These are phyloP conservation scores for Saprolegnia diclina DNA, from an alignment of 352 stramenopile genomes.

Conservation along the genomic window DNA sequence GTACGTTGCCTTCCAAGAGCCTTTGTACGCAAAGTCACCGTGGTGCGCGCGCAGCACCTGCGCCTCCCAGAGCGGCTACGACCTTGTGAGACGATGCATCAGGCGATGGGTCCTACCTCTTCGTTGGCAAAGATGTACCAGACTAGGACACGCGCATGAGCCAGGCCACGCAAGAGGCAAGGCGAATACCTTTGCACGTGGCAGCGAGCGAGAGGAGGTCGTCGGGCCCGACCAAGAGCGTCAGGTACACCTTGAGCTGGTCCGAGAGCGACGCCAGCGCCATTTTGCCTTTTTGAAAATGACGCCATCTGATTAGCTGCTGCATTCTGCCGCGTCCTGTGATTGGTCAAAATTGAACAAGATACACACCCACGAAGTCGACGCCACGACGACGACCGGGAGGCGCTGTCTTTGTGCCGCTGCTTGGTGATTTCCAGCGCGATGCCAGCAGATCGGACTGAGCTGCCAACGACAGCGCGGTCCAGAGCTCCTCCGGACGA, in stretches of 20 bases:
- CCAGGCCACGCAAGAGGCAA: background rate
- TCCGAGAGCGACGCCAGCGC: conserved; percentile 54
- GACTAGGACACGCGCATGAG: background rate
- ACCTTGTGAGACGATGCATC: background rate
- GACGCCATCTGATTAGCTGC: background rate
- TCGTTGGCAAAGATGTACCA: conserved; percentile 25
- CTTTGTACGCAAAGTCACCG: conserved; percentile 58
- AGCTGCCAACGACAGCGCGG: no score
- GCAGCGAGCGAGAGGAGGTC: conserved; percentile 59
- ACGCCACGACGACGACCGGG: background rate
- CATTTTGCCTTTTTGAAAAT: background rate
- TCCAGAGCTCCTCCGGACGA: no score
- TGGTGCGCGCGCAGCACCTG: conserved; percentile 65
- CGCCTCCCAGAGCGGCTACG: conserved; percentile 74
- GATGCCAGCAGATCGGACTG: no score
- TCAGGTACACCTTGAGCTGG: conserved; percentile 69
- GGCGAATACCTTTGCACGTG: conserved; percentile 59
- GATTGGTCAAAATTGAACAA: background rate
- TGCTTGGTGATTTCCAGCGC: no score
- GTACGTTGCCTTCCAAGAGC: conserved; percentile 70
- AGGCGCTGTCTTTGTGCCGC: background rate
- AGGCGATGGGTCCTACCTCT: conserved; percentile 1
- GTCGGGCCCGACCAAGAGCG: conserved; percentile 55
- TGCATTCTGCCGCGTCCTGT: background rate
- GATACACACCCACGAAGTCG: background rate